These are phyloP conservation scores for Coriolopsis trogii DNA, from an alignment of 1,284 basidiomycete genomes.

Conservation along the genomic window DNA sequence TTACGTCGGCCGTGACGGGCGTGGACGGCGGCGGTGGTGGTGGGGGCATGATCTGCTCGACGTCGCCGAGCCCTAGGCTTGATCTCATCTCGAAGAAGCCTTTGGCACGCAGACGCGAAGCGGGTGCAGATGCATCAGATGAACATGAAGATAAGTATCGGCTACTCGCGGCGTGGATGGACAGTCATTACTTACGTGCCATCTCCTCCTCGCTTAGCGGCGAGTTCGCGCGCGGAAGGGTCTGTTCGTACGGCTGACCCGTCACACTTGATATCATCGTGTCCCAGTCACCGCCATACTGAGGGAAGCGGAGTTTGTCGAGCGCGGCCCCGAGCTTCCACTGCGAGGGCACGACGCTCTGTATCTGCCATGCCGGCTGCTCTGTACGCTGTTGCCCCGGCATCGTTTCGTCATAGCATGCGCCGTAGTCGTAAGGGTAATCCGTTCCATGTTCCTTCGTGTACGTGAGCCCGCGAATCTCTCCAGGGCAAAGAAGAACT, in stretches of 20 bases:
- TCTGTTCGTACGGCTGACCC: not conserved
- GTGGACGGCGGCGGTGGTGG: not conserved
- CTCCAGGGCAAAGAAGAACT: conserved; percentile 24
- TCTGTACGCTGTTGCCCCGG: too few relatives aligned
- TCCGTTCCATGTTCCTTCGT: not conserved
- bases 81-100: conserved; percentile 5
- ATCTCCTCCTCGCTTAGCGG: conserved; percentile 11
- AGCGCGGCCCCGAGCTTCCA: conserved; percentile 16
- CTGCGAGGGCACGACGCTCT: conserved; percentile 13
- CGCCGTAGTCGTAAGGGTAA: too few relatives aligned
- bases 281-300: conserved; percentile 9
- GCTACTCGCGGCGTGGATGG: not conserved
- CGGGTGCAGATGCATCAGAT: too few relatives aligned
- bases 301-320: conserved; percentile 12
- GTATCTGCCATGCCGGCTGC: not conserved
- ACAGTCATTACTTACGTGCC: conserved; percentile 5
- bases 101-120: not conserved
- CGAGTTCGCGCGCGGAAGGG: conserved; percentile 4
- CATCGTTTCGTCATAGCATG: too few relatives aligned
- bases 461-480: conserved; percentile 10
- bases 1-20: not conserved
- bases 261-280: not conserved
- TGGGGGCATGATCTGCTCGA: not conserved
- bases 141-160: too few relatives aligned
- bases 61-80: conserved; percentile 3